Conservation (phyloP, 1,284 basidiomycete genomes). For the Amylostereum areolatum region DNA sequence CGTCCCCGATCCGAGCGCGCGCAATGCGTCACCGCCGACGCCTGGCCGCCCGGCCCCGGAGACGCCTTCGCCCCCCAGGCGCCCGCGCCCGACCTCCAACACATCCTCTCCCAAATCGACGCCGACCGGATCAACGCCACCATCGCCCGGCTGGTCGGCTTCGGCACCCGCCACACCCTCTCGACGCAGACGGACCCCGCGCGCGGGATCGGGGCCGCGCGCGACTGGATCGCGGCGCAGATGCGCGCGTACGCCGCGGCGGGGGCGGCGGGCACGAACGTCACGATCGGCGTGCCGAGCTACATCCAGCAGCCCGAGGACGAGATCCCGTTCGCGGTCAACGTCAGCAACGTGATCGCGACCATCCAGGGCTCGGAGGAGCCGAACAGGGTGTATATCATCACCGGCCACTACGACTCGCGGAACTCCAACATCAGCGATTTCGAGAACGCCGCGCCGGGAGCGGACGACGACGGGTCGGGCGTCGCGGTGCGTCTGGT, state of each 20-base stretch:
- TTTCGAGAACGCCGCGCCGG: slow-evolving; percentile 40
- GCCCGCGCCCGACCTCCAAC: slow-evolving; percentile 35
- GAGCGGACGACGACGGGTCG: slow-evolving; percentile 43
- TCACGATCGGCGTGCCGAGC: slow-evolving; percentile 39
- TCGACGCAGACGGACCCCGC: slow-evolving; percentile 45
- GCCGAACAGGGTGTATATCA: slow-evolving; percentile 45
- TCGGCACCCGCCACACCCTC: slow-evolving; percentile 47
- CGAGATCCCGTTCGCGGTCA: slow-evolving; percentile 32
- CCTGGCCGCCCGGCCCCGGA: slow-evolving; percentile 46
- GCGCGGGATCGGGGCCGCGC: slow-evolving; percentile 48
- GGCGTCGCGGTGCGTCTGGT: slow-evolving; percentile 33
- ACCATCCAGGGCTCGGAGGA: slow-evolving; percentile 42
- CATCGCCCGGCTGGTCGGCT: slow-evolving; percentile 45
- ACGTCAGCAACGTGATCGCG: slow-evolving; percentile 45
- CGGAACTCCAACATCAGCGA: slow-evolving; percentile 35
- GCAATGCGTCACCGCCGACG: slow-evolving; percentile 21
- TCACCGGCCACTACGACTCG: slow-evolving; percentile 30
- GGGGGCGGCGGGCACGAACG: slow-evolving; percentile 36
- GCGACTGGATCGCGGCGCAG: slow-evolving; percentile 47
- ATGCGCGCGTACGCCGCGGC: slow-evolving; percentile 36
- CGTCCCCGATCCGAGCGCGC: slow-evolving; percentile 8
- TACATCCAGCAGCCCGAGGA: slow-evolving; percentile 34
- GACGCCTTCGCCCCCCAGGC: slow-evolving; percentile 32
- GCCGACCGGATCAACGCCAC: slow-evolving; percentile 36
- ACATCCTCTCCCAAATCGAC: slow-evolving; percentile 40